These are phyloP conservation scores for Ascochyta fabae DNA, from an alignment of 2,329 filamentous ascomycete genomes.

Conservation along the genomic window DNA sequence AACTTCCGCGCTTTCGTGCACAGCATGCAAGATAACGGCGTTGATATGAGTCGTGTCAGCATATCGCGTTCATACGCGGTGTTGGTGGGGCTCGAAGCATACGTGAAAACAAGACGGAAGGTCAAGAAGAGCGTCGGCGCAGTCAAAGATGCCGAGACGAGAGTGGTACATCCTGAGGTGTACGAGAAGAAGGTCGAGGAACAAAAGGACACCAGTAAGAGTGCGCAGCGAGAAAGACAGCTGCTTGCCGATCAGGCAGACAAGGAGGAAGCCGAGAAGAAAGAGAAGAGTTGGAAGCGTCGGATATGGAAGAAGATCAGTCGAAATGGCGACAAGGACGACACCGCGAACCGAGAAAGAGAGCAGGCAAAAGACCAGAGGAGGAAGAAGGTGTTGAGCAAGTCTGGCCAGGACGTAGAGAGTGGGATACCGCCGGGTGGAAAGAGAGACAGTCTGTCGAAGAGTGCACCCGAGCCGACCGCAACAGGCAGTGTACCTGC, in stretches of 20 bases:
- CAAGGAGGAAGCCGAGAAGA: slow-evolving; percentile 55
- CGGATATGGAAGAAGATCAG: slow-evolving; percentile 41
- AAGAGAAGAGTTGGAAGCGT: slow-evolving; percentile 40
- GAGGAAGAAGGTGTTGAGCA: slow-evolving; percentile 39
- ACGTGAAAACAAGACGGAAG: slow-evolving; percentile 71
- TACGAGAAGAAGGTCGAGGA: slow-evolving; percentile 55
- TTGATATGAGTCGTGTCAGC: slow-evolving; percentile 78
- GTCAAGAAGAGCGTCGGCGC: slow-evolving; percentile 63
- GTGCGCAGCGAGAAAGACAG: slow-evolving; percentile 67
- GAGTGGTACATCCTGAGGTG: slow-evolving; percentile 67
- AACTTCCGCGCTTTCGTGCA: slow-evolving; percentile 86
- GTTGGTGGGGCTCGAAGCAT: slow-evolving; percentile 81
- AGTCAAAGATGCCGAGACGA: slow-evolving; percentile 62
- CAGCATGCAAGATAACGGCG: slow-evolving; percentile 72
- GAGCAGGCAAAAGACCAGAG: slow-evolving; percentile 31
- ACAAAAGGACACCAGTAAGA: slow-evolving; percentile 64
- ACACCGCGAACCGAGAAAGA: slow-evolving; percentile 25
- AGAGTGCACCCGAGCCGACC: slow-evolving; percentile 1
- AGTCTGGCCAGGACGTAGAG: slow-evolving; percentile 45
- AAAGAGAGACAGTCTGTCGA: slow-evolving; percentile 28
- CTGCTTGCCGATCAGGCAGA: slow-evolving; percentile 50
- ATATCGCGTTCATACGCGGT: slow-evolving; percentile 84
- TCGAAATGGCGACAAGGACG: slow-evolving; percentile 22
- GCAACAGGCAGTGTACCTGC: not conserved
- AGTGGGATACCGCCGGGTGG: slow-evolving; percentile 45